Evolutionary conservation across 345 rosid genomes (phyloP).

Genomic region (Eucalyptus cloeziana): DNA sequence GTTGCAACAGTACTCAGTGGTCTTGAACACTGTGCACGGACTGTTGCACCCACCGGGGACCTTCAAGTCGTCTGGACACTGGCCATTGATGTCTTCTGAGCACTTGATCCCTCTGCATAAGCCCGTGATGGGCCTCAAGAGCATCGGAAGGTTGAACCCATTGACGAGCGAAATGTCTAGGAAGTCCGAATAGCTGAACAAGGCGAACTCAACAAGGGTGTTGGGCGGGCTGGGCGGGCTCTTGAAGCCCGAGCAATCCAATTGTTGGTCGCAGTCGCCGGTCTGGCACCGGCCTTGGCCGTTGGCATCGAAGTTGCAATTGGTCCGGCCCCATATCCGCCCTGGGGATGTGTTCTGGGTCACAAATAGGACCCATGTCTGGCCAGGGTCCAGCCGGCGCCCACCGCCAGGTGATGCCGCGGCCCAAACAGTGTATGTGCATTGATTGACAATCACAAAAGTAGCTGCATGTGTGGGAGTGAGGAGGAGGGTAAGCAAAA

Average conservation of each 20-base stretch:
- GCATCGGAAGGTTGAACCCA: conserved; percentile 16
- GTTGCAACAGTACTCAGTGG: neutral
- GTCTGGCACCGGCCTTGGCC: conserved; percentile 12
- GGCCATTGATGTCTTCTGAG: neutral
- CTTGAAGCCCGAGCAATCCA: conserved; percentile 4
- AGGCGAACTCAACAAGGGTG: conserved; percentile 5
- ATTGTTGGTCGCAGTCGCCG: neutral
- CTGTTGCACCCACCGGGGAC: conserved; percentile 11
- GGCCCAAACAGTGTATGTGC: conserved; percentile 10
- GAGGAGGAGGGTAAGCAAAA: neutral
- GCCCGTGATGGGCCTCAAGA: neutral
- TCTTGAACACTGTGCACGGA: conserved; percentile 5
- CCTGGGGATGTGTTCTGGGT: neutral
- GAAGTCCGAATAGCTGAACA: neutral
- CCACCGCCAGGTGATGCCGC: conserved; percentile 12
- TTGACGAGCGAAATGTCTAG: neutral
- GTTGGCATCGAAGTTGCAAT: conserved; percentile 5
- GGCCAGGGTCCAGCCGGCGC: neutral
- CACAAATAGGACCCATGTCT: neutral
- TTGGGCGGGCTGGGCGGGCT: neutral
- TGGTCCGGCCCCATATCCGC: conserved; percentile 11
- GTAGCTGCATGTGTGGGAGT: neutral
- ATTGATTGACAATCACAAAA: conserved; percentile 2
- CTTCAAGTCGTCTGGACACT: neutral
- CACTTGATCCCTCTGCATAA: neutral